Evolutionary conservation across 306 rosid genomes (phyloP).

Genomic region (Quercus cerris): DNA sequence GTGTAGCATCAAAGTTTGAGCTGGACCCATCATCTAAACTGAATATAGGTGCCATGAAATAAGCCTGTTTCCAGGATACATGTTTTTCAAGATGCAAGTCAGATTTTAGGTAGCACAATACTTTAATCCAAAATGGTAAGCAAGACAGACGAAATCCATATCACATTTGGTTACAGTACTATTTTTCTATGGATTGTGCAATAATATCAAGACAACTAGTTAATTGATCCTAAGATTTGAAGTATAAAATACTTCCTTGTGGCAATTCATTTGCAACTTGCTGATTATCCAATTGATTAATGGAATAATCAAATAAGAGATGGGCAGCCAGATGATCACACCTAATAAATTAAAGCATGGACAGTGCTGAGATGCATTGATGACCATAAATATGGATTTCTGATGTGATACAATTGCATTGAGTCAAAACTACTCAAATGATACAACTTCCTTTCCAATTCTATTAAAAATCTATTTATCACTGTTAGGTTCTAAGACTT

Average conservation of each 20-base stretch:
- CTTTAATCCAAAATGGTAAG: background rate
- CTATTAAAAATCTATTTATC: background rate
- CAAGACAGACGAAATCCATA: background rate
- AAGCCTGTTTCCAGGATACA: slow-evolving; percentile 58
- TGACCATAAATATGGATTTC: background rate
- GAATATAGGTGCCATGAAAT: slow-evolving; percentile 79
- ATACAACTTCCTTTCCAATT: background rate
- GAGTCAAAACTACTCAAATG: background rate
- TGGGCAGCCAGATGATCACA: background rate
- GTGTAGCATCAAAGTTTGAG: slow-evolving; percentile 84
- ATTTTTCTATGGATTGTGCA: background rate
- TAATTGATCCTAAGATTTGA: background rate
- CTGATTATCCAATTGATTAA: background rate
- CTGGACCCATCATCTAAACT: slow-evolving; percentile 73
- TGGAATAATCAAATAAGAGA: background rate
- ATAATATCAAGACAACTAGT: background rate
- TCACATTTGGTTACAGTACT: background rate
- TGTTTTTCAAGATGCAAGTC: background rate
- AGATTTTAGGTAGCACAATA: background rate
- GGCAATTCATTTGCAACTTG: background rate
- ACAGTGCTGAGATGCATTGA: background rate
- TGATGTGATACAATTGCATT: background rate
- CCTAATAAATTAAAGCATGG: background rate
- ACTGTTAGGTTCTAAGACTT: too few species aligned
- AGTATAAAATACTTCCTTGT: background rate